Evolutionary conservation across 768 basidiomycete genomes (phyloP), one percentile per base, ranked within the genome.

Genomic region (Boletus rubescentipes): DNA sequence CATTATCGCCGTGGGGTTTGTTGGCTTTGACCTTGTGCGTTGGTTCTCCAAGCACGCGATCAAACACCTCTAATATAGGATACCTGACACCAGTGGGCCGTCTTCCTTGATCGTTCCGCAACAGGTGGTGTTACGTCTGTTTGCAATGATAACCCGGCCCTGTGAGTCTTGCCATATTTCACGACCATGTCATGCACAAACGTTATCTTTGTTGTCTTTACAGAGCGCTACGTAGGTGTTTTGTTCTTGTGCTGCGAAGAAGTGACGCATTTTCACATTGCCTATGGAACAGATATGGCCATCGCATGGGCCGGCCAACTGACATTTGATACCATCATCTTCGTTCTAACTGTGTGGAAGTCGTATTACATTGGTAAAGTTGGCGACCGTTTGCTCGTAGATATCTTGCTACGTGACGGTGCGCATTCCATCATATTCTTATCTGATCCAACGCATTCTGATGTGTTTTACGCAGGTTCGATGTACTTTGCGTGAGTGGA

Each of bases 301-400:
- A 26, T 51, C 32, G 52, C 29, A 2, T 63, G 59, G 53, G 30
- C 44, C 9, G 45, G 44, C 16, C 54, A 61, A 34, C 47, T 69
- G 20, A 41, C 46, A 10, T 68, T 67, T 38, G 65, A 68, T 26
- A 11, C 50, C 10, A 18, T 61, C 38, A 45, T 65, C 16, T 68
- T 68, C 53, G 11, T 40, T 16, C 44, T 69, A 8, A 69, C 61
- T 4, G 30, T 64, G 5, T 53, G 57, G 54, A 61, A 42, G 46
- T 49, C 58, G 1, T 53, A 21, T n/a, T 26, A 34, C 34, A 26
- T 55, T 29, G 32, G 61, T 2, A 54, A 1, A n/a, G 5, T 26
- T 11, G 47, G 59, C 15, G n/a, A 46, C 4, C 40, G 48, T 36
- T 54, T 29, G 30, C 45, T 63, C n/a, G 21, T 61, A 21, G 50